Evolutionary conservation across 805 yeast genomes (phyloP).

Genomic region (Blastobotrys peoriensis): DNA sequence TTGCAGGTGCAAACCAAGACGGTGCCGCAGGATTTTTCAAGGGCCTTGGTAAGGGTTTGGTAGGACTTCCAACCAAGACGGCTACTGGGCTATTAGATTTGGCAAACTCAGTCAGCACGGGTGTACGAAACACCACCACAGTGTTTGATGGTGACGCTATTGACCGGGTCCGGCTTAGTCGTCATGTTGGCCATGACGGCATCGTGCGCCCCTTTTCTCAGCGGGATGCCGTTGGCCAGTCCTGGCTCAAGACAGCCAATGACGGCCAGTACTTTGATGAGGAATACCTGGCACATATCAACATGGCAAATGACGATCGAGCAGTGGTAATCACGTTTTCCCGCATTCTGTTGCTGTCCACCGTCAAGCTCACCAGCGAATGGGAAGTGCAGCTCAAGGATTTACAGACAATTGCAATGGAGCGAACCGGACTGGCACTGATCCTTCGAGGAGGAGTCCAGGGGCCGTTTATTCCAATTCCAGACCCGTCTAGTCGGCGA

Average conservation of each 20-base stretch:
- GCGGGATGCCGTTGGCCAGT: slow-evolving; percentile 91
- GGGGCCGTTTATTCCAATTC: slow-evolving; percentile 77
- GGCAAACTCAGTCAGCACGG: slow-evolving; percentile 89
- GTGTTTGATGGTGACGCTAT: slow-evolving; percentile 76
- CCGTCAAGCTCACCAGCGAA: slow-evolving; percentile 51
- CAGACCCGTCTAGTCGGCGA: slow-evolving; percentile 56
- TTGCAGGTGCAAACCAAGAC: slow-evolving; percentile 79
- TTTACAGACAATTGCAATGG: slow-evolving; percentile 67
- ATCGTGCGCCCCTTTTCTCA: slow-evolving; percentile 68
- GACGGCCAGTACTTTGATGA: slow-evolving; percentile 75
- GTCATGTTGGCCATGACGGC: slow-evolving; percentile 65
- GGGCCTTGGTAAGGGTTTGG: slow-evolving; percentile 91
- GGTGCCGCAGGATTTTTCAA: slow-evolving; percentile 91
- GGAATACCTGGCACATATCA: slow-evolving; percentile 75
- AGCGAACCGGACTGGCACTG: slow-evolving; percentile 70
- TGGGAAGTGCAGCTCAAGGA: slow-evolving; percentile 69
- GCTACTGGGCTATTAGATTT: slow-evolving; percentile 92
- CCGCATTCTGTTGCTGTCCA: slow-evolving; percentile 60
- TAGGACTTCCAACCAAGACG: slow-evolving; percentile 94
- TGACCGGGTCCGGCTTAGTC: slow-evolving; percentile 74
- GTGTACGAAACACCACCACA: slow-evolving; percentile 87
- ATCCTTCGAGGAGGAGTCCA: slow-evolving; percentile 48
- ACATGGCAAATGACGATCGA: slow-evolving; percentile 66
- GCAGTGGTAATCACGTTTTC: slow-evolving; percentile 70
- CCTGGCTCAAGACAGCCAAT: slow-evolving; percentile 76